Base-by-base conservation (phyloP, 148 eudicot species). In the Dysphania ambrosioides region DNA sequence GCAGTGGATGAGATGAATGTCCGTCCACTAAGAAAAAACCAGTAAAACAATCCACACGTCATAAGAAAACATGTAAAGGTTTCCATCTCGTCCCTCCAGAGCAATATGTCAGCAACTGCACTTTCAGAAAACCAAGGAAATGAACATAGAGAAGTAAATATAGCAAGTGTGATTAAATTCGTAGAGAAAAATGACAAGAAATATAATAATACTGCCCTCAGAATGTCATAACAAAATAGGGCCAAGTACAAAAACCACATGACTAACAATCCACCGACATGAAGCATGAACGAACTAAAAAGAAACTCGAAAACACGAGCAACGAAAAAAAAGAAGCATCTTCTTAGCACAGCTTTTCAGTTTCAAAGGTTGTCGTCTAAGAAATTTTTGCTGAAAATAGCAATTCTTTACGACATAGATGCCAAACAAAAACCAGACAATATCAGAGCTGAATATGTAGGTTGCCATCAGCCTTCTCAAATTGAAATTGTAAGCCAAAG, bases 11-110 rank as follows among this genome's bases (percentile, higher is more conserved):
- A 85, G 82, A 92, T 74, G 76, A 90, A 86, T 76, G 93, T 90
- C 77, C 87, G 78, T 75, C 88, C 93, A 68, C 86, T 82, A 15
- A 89, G 86, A 74, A 88, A 88, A 86, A 92, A 82, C 92, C 96
- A 95, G 81, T 88, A 84, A 80, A 83, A 90, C 49, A 90, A 72
- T 41, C 78, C 66, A 75, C 75, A 86, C 49, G 83, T 74, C 63
- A 71, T 82, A 71, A 86, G 82, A 75, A 95, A 95, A 82, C 77
- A 88, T 55, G 85, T 66, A 83, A 92, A 95, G 30, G 96, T 83
- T 75, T 83, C 92, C 93, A 78, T 90, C 87, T 95, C 97, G 77
- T 95, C 91, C 81, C 93, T 90, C 98, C 98, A 95, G 34, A 95
- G 84, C 72, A 95, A 82, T 75, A n/a, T n/a, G n/a, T n/a, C n/a